Base-by-base conservation (phyloP, 2,329 filamentous ascomycete species). In the Fusarium napiforme region DNA sequence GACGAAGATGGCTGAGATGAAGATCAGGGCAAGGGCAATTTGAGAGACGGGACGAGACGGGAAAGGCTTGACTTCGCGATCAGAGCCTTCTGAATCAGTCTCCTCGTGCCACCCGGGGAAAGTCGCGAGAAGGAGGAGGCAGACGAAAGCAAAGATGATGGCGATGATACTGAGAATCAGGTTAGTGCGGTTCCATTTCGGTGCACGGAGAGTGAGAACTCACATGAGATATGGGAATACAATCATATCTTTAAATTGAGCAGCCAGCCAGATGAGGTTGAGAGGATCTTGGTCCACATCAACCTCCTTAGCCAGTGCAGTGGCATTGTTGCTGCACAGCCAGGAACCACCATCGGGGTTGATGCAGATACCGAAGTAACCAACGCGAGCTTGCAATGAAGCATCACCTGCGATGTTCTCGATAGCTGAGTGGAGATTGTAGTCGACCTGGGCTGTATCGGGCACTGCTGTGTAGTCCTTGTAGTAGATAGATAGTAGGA, bases 101-200 rank as follows among this genome's bases (percentile, higher is more conserved):
- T 97, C 94, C 83, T 97, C 94, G 83, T 98, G 95, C 94, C 96
- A 99, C 73, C 95, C 95, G 4, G 96, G 96, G 84, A 98, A 99
- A 39, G 96, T 98, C 61, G 95, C 96, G 60, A 99, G 92, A 46
- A 99, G 90, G 71, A 99, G 89, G 81, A 99, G 94, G 82, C 95
- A 97, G 83, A 98, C 88, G 85, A 98, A 98, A 77, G 96, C 95
- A 79, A 99, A 95, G 82, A 99, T 93, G 80, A 98, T 95, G 80
- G 96, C 96, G 79, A 99, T 95, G 86, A 99, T 99, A 73, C 94
- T 96, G 56, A 75, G 34, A 15, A 9, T 21, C 9, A 6, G 15
- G 64, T 75, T 39, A 77, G 69, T 28, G 34, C 42, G 3, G 14
- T 15, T 6, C 5, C 21, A 21, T 15, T 15, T 12, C 14, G 23